A percentile compares a stretch with the other conserved stretches of the same genome.
Conservation (phyloP, 345 rosid genomes). For the Boechera stricta region DNA sequence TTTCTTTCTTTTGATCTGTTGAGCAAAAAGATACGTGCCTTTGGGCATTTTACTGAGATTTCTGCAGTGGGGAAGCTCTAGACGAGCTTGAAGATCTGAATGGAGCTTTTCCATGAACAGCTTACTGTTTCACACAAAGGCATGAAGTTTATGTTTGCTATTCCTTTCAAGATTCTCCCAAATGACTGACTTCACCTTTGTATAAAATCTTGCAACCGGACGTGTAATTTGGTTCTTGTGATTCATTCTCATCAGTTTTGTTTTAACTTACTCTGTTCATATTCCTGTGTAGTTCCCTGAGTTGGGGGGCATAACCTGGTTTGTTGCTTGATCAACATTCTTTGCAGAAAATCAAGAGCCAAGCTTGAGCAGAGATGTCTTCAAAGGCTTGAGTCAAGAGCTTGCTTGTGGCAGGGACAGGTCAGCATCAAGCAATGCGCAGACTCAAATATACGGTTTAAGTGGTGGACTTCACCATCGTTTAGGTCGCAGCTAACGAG, state of each 20-base stretch:
- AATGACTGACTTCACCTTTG: slow-evolving; percentile 25
- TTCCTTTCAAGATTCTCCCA: slow-evolving; percentile 15
- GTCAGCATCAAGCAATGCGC: slow-evolving; percentile 57
- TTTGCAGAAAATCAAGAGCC: slow-evolving; percentile 22
- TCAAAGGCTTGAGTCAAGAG: slow-evolving; percentile 45
- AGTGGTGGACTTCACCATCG: no score
- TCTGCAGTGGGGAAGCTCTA: slow-evolving; percentile 21
- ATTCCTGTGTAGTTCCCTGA: background rate
- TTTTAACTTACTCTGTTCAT: background rate
- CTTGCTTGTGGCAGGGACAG: slow-evolving; percentile 71
- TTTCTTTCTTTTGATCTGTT: background rate
- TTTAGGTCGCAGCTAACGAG: no score
- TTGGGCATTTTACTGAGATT: background rate
- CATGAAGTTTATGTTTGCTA: slow-evolving; percentile 16
- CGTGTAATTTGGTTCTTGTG: slow-evolving; percentile 33
- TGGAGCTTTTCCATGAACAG: slow-evolving; percentile 11
- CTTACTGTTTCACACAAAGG: slow-evolving; percentile 15
- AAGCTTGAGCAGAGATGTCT: slow-evolving; percentile 6
- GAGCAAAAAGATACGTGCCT: slow-evolving; percentile 30
- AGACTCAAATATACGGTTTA: no score
- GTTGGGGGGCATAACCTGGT: background rate
- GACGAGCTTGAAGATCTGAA: slow-evolving; percentile 24
- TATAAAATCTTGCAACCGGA: slow-evolving; percentile 30
- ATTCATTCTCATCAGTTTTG: slow-evolving; percentile 12
- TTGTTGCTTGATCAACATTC: slow-evolving; percentile 12